Conservation (phyloP, 805 yeast species). For the Saccharomycopsis fibuligera region DNA sequence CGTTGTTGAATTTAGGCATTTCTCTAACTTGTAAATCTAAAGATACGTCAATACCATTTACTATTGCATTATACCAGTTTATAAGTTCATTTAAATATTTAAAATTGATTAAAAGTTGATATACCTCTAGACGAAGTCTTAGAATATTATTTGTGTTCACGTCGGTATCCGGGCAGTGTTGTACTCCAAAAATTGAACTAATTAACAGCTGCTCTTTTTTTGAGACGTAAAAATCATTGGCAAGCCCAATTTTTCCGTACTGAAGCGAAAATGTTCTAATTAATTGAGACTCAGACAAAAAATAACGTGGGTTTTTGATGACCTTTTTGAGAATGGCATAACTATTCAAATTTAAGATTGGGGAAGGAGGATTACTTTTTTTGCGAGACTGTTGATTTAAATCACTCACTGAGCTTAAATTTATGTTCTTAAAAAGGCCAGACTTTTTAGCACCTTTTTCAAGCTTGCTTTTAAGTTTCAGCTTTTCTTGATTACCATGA, state of each 20-base stretch:
- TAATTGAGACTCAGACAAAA: slow-evolving; percentile 2
- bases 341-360: slow-evolving; percentile 11
- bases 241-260: slow-evolving; percentile 19
- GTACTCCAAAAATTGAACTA: not conserved
- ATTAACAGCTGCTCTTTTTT: slow-evolving; percentile 9
- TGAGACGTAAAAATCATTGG: slow-evolving; percentile 14
- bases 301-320: slow-evolving; percentile 10
- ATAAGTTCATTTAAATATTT: slow-evolving; percentile 17
- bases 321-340: slow-evolving; percentile 14
- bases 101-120: slow-evolving; percentile 18
- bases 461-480: slow-evolving; percentile 7
- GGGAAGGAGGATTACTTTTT: not conserved
- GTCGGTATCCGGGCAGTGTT: slow-evolving; percentile 1
- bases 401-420: slow-evolving; percentile 1
- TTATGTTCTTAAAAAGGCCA: slow-evolving; percentile 10
- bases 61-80: slow-evolving; percentile 46
- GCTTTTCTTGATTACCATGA: slow-evolving; percentile 15
- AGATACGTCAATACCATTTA: slow-evolving; percentile 72
- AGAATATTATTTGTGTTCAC: slow-evolving; percentile 3
- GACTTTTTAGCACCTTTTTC: slow-evolving; percentile 6
- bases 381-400: not conserved
- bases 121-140: slow-evolving; percentile 16
- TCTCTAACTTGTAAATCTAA: slow-evolving; percentile 68
- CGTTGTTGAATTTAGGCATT: slow-evolving; percentile 72
- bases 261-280: slow-evolving; percentile 19